A percentile compares a stretch with the other conserved stretches of the same genome.
Evolutionary conservation across 805 yeast genomes (phyloP).

Genomic region (Candida stauntonica): DNA sequence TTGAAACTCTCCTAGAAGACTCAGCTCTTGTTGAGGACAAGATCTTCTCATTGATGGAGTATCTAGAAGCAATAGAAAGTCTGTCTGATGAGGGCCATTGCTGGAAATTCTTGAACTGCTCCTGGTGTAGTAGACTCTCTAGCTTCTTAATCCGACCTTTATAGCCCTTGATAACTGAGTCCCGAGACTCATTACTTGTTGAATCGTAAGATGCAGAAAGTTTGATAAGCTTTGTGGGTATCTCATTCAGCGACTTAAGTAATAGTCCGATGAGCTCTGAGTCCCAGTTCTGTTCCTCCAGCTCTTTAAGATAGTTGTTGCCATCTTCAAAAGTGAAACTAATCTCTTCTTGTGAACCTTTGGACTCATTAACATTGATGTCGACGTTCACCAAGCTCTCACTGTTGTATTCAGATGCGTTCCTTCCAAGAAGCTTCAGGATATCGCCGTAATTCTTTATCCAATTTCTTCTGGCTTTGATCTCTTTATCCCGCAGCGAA

Average conservation of each 20-base stretch:
- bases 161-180: constrained; percentile 50
- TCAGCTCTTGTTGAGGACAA: not conserved
- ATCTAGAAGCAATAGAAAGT: constrained; percentile 10
- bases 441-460: constrained; percentile 50
- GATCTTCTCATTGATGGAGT: constrained; percentile 12
- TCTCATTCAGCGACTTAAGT: constrained; percentile 33
- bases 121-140: constrained; percentile 74
- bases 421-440: constrained; percentile 32
- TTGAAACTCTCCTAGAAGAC: not conserved
- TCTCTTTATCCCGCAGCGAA: constrained; percentile 52
- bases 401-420: constrained; percentile 22
- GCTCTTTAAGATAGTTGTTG: constrained; percentile 32
- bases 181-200: constrained; percentile 20
- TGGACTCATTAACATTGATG: constrained; percentile 9
- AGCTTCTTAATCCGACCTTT: constrained; percentile 69
- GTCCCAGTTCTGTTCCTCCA: constrained; percentile 30
- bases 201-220: constrained; percentile 3
- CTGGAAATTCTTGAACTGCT: constrained; percentile 52
- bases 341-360: not conserved
- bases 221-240: constrained; percentile 27
- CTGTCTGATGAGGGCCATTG: constrained; percentile 35
- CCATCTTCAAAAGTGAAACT: constrained; percentile 27
- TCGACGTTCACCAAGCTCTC: constrained; percentile 20
- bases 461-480: constrained; percentile 57
- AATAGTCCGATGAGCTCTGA: constrained; percentile 33